Base-by-base conservation (phyloP, 441 rosid species). In the Adansonia gregorii region DNA sequence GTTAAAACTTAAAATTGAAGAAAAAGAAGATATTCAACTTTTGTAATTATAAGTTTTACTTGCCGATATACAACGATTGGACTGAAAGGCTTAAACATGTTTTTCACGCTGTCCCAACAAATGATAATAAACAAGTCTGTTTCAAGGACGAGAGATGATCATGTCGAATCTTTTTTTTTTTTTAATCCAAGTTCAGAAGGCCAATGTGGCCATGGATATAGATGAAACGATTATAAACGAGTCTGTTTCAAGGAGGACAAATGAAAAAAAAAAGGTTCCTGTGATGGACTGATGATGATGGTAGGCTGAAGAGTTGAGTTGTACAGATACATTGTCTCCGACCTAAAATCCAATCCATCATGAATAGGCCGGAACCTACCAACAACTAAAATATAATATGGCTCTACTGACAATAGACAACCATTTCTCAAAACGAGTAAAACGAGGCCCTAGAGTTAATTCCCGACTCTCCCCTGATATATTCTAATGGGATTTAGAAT, bases 341-440 rank as follows among this genome's bases (percentile, higher is more conserved):
- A 66, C 70, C 68, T n/a, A 66, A 66, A 39, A 66, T 39, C 43
- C 49, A 31, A 63, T 14, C n/a, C 67, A 31, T 63, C 66, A 27
- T 63, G 15, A 27, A 11, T 1, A 61, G n/a, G 41, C 41, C 6
- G 6, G 8, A 27, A 9, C 65, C 39, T 31, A 59, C 64, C 64
- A 35, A 35, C 41, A 35, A 4, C 41, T 35, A 35, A 35, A 35
- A 35, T 59, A 20, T 24, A 48, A 2, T 2, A 24, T 22, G 66
- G 41, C 60, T 17, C 41, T 22, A 60, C 39, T 24, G 39, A 22
- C 65, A 11, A 43, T 12, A 2, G 31, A 20, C 64, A 20, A 59
- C 6, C n/a, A 11, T 35, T 60, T 27, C 39, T 8, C 12, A 59
- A 59, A 59, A 59, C 11, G 12, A 58, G 10, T 20, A 22, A 12